Evolutionary conservation across 768 basidiomycete genomes (phyloP).

Genomic region (Hericium alpestre): DNA sequence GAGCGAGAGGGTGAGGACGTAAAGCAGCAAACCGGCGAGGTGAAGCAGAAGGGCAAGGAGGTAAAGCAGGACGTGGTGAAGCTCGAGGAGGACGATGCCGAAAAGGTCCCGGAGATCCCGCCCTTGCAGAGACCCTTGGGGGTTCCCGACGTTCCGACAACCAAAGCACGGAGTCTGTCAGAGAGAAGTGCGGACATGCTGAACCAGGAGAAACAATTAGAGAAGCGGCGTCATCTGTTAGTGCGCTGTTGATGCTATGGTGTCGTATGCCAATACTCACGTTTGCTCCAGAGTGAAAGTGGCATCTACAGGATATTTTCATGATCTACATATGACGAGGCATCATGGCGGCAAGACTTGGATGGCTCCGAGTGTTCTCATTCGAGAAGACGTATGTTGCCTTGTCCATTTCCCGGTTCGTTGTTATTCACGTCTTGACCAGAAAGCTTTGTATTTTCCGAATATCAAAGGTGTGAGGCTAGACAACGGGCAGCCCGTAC

Average conservation of each 20-base stretch:
- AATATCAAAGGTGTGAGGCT: slow-evolving; percentile 70
- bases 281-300: slow-evolving; percentile 38
- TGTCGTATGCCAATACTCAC: neutral
- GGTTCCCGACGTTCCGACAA: slow-evolving; percentile 53
- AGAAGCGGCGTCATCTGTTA: slow-evolving; percentile 55
- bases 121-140: slow-evolving; percentile 66
- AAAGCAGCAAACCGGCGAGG: neutral
- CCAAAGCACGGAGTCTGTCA: slow-evolving; percentile 25
- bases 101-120: slow-evolving; percentile 7
- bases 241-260: slow-evolving; percentile 11
- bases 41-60: neutral
- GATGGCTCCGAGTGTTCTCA: slow-evolving; percentile 82
- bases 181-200: slow-evolving; percentile 57
- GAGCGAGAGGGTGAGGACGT: neutral
- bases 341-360: slow-evolving; percentile 88
- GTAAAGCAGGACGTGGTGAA: too few relatives aligned
- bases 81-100: neutral
- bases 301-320: slow-evolving; percentile 75
- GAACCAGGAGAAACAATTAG: slow-evolving; percentile 59
- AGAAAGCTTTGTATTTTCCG: slow-evolving; percentile 92
- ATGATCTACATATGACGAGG: slow-evolving; percentile 73
- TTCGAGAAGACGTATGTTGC: slow-evolving; percentile 74
- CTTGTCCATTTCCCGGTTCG: neutral
- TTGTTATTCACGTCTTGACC: slow-evolving; percentile 1
- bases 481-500: slow-evolving; percentile 39